Percentiles rank a stretch among this genome's conserved stretches.
phyloP scores from a whole-genome alignment of 208 protist species.

The Trichomonas vaginalis region DNA sequence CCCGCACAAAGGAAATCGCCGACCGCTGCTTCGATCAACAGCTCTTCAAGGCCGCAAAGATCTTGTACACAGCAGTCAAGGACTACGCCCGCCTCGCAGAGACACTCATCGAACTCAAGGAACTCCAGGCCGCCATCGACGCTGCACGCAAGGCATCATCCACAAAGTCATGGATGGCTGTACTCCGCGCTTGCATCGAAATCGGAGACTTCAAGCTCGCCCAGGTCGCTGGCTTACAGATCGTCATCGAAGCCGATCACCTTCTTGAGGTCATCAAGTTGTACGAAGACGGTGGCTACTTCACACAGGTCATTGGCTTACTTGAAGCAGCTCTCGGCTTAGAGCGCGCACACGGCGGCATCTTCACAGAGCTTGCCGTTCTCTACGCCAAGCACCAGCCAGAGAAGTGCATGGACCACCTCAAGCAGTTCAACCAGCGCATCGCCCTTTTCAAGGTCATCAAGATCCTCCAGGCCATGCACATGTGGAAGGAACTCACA shows the following conservation, averaged over 20 bases:
- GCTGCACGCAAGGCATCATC: constrained; percentile 90
- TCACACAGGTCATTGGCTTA: constrained; percentile 77
- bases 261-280: constrained; percentile 66
- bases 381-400: constrained; percentile 91
- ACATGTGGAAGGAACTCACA: constrained; percentile 76
- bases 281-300: constrained; percentile 62
- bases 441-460: constrained; percentile 93
- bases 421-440: constrained; percentile 81
- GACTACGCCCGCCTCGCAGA: constrained; percentile 80
- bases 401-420: constrained; percentile 90
- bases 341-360: constrained; percentile 86
- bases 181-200: constrained; percentile 87
- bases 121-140: constrained; percentile 73
- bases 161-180: constrained; percentile 51
- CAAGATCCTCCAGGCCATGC: constrained; percentile 64
- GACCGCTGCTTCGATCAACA: constrained; percentile 86
- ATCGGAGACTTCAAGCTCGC: constrained; percentile 89
- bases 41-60: constrained; percentile 86
- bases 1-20: constrained; percentile 59
- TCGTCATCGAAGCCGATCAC: constrained; percentile 91
- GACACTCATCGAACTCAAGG: constrained; percentile 78
- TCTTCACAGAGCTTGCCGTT: constrained; percentile 97
- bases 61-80: constrained; percentile 81
- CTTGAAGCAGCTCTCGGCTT: constrained; percentile 54
- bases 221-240: constrained; percentile 79